Conservation (phyloP, 1,139 yeast species). For the Diutina catenulata region DNA sequence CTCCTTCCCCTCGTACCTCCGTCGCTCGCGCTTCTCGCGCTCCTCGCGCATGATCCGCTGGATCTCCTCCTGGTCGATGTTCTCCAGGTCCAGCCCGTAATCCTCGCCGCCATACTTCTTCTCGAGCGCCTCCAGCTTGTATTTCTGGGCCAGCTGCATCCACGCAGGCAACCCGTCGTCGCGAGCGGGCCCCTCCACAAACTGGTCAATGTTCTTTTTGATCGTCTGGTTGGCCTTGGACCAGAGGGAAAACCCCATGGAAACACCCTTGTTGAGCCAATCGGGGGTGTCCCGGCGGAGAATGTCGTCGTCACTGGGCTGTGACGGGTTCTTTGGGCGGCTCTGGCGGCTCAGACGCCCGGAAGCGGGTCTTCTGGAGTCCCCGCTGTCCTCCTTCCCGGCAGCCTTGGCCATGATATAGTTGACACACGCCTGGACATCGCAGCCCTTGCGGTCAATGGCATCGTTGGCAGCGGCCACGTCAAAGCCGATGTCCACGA, state of each 20-base stretch:
- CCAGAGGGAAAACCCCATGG: conserved; percentile 37
- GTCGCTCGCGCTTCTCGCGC: conserved; percentile 9
- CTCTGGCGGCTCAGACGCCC: background rate
- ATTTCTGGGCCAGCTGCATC: conserved; percentile 54
- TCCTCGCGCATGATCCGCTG: conserved; percentile 27
- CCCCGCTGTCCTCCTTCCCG: conserved; percentile 14
- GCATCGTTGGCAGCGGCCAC: conserved; percentile 53
- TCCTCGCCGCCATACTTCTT: conserved; percentile 28
- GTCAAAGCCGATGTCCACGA: conserved; percentile 73
- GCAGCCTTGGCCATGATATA: conserved; percentile 38
- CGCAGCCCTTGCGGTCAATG: conserved; percentile 41
- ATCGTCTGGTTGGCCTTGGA: conserved; percentile 52
- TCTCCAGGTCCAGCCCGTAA: conserved; percentile 33
- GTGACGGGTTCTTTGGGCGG: background rate
- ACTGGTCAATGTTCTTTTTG: conserved; percentile 53
- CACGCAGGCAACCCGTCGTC: conserved; percentile 51
- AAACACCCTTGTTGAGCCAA: conserved; percentile 38
- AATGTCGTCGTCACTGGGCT: conserved; percentile 14
- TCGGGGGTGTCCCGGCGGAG: conserved; percentile 39
- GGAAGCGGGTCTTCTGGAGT: conserved; percentile 6
- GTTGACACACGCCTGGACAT: conserved; percentile 58
- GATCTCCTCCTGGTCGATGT: conserved; percentile 32
- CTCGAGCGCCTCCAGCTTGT: conserved; percentile 31
- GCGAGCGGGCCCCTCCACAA: conserved; percentile 15
- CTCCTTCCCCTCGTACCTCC: conserved; percentile 27